Evolutionary conservation across 176 grass and related monocot species (phyloP).

Genomic region (Eremochloa ophiuroides): DNA sequence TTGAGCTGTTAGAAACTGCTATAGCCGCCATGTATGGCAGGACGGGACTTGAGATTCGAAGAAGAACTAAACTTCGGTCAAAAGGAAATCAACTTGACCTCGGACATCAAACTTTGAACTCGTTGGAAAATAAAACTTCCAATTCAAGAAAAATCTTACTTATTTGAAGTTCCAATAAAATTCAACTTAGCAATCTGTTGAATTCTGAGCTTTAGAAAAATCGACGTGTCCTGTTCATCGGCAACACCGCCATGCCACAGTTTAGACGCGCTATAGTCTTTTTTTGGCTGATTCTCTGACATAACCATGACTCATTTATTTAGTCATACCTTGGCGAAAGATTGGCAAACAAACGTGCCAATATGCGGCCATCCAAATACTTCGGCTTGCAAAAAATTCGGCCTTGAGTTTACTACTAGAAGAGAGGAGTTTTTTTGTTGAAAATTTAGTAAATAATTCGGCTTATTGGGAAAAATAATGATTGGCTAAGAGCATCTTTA

Average conservation of each 20-base stretch:
- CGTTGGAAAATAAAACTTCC: not conserved
- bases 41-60: not conserved
- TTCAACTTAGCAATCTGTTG: not conserved
- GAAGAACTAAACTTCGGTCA: not conserved
- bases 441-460: no score
- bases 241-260: not conserved
- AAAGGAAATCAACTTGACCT: not conserved
- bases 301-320: no score
- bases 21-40: not conserved
- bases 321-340: no score
- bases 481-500: no score
- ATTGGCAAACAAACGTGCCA: no score
- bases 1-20: constrained; percentile 43
- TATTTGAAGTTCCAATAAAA: not conserved
- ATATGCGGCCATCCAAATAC: no score
- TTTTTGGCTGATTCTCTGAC: no score
- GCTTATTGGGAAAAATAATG: no score
- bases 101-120: not conserved
- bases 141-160: not conserved
- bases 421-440: no score
- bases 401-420: no score
- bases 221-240: not conserved
- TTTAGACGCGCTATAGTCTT: no score
- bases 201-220: not conserved
- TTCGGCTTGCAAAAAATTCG: no score